Conservation (phyloP, 257 asterid genomes). For the Schizonepeta tenuifolia region DNA sequence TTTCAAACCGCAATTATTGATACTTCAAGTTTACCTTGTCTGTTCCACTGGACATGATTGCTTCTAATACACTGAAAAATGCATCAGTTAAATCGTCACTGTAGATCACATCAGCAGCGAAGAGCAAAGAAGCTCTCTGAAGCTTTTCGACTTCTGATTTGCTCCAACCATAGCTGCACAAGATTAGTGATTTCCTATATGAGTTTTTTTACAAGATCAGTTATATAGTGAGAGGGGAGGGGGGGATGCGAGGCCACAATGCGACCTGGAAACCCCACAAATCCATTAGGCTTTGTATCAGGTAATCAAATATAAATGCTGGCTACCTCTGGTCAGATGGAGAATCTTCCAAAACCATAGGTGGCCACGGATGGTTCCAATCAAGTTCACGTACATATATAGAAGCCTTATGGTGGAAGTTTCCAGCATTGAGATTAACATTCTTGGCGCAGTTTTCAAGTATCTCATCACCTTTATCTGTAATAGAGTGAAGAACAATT, state of each 20-base stretch:
- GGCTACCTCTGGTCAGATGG: slow-evolving; percentile 52
- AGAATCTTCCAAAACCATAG: slow-evolving; percentile 45
- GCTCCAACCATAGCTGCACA: slow-evolving; percentile 73
- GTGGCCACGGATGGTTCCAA: slow-evolving; percentile 79
- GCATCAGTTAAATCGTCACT: slow-evolving; percentile 83
- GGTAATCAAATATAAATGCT: slow-evolving; percentile 4
- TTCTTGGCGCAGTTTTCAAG: slow-evolving; percentile 79
- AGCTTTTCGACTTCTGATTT: slow-evolving; percentile 66
- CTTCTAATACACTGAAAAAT: slow-evolving; percentile 58
- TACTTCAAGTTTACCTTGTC: slow-evolving; percentile 61
- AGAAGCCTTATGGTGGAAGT: slow-evolving; percentile 49
- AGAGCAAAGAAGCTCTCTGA: slow-evolving; percentile 69
- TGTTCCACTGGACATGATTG: slow-evolving; percentile 58
- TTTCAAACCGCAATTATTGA: background rate
- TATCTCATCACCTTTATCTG: slow-evolving; percentile 78
- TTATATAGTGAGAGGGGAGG: background rate
- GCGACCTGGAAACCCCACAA: background rate
- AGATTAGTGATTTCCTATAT: slow-evolving; percentile 10
- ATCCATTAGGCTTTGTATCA: slow-evolving; percentile 2
- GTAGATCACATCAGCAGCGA: slow-evolving; percentile 97
- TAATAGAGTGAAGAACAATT: background rate
- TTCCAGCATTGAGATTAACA: slow-evolving; percentile 58
- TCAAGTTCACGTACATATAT: slow-evolving; percentile 89
- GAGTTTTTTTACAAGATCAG: background rate
- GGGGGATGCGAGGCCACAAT: background rate